Percentiles rank a stretch among this genome's conserved stretches.
phyloP scores from a whole-genome alignment of 2,329 filamentous ascomycete genomes.

The Clonostachys chloroleuca region DNA sequence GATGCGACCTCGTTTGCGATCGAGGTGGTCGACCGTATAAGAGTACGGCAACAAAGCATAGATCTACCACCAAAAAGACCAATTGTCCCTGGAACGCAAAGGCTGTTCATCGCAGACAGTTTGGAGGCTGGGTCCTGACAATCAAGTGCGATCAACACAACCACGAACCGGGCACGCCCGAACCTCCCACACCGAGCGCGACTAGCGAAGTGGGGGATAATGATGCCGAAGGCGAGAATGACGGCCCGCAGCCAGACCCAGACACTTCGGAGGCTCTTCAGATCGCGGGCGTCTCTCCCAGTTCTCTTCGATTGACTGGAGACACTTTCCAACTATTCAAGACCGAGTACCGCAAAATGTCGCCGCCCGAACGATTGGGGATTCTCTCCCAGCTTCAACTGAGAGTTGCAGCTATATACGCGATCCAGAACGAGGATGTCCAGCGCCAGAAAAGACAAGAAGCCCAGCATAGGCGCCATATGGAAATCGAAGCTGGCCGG shows the following conservation, averaged over 20 bases:
- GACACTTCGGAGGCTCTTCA: slow-evolving; percentile 29
- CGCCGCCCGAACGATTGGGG: slow-evolving; percentile 29
- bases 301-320: slow-evolving; percentile 30
- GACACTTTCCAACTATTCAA: slow-evolving; percentile 39
- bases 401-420: slow-evolving; percentile 36
- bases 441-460: slow-evolving; percentile 32
- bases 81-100: slow-evolving; percentile 41
- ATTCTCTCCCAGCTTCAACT: slow-evolving; percentile 33
- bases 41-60: slow-evolving; percentile 36
- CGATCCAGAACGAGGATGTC: slow-evolving; percentile 36
- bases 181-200: slow-evolving; percentile 28
- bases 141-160: slow-evolving; percentile 38
- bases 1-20: slow-evolving; percentile 39
- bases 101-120: slow-evolving; percentile 34
- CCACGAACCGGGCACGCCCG: slow-evolving; percentile 36
- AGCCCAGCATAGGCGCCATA: slow-evolving; percentile 28
- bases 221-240: slow-evolving; percentile 7
- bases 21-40: slow-evolving; percentile 37
- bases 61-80: slow-evolving; percentile 40
- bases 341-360: slow-evolving; percentile 35
- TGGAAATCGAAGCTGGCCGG: slow-evolving; percentile 26
- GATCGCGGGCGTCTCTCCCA: slow-evolving; percentile 31
- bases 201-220: slow-evolving; percentile 24
- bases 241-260: slow-evolving; percentile 22
- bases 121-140: slow-evolving; percentile 38